Conservation (phyloP, 139 green algal genomes). For the Chlamydomonas incerta region DNA sequence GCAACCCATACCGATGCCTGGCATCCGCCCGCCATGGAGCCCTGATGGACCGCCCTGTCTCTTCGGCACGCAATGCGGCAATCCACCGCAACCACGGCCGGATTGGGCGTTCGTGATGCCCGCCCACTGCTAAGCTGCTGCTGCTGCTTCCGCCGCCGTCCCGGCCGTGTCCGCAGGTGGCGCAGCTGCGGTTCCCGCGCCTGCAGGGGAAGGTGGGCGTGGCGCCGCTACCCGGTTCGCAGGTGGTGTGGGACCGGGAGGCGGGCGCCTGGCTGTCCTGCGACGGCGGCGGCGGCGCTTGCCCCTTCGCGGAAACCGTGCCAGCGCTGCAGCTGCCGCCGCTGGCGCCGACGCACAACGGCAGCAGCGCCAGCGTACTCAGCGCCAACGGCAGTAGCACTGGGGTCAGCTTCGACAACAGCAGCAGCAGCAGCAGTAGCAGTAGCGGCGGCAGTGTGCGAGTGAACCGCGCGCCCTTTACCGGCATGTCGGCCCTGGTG, state of each 20-base stretch:
- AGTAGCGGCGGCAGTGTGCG: background rate
- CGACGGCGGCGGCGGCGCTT: background rate
- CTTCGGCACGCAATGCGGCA: too few species aligned
- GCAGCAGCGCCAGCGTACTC: background rate
- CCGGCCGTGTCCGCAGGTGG: background rate
- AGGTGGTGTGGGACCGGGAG: background rate
- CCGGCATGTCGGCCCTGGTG: conserved; percentile 22
- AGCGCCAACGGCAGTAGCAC: too few species aligned
- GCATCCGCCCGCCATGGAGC: background rate
- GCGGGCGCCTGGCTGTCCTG: background rate
- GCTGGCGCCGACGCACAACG: background rate
- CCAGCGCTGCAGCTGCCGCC: background rate
- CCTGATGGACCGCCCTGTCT: background rate
- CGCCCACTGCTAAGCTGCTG: background rate
- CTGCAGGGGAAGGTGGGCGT: conserved; percentile 4
- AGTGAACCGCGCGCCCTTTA: conserved; percentile 16
- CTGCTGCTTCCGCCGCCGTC: background rate
- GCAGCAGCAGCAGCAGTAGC: background rate
- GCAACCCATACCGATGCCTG: background rate
- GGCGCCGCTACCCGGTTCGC: conserved; percentile 2
- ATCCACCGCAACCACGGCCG: too few species aligned
- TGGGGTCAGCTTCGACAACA: too few species aligned
- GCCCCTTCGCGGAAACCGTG: background rate
- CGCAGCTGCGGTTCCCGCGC: background rate
- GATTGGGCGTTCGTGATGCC: too few species aligned